These are phyloP conservation scores for Phytopythium ostracodes DNA, from an alignment of 352 stramenopile species.

Conservation along the genomic window DNA sequence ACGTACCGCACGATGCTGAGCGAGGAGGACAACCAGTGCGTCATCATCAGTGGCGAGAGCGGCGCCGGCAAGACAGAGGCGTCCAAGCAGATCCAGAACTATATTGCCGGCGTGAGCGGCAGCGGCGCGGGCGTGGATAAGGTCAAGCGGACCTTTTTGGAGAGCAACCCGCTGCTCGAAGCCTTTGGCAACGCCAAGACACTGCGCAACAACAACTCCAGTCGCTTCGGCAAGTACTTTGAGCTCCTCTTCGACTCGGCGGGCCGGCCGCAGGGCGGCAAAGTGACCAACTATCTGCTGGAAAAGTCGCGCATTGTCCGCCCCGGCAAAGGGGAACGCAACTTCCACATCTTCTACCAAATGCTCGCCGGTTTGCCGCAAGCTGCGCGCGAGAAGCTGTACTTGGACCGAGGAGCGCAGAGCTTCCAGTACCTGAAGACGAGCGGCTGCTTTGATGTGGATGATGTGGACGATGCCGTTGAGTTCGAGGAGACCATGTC, in stretches of 20 bases:
- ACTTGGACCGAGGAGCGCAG: constrained; percentile 64
- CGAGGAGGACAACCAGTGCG: constrained; percentile 88
- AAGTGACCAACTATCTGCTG: constrained; percentile 91
- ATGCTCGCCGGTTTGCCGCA: constrained; percentile 64
- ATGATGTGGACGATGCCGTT: constrained; percentile 90
- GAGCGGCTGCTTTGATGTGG: constrained; percentile 86
- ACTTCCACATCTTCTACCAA: constrained; percentile 97
- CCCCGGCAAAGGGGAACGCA: constrained; percentile 85
- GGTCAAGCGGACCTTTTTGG: constrained; percentile 89
- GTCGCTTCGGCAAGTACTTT: constrained; percentile 95
- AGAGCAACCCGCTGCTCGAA: constrained; percentile 95
- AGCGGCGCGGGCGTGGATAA: constrained; percentile 80
- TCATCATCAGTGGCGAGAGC: constrained; percentile 87
- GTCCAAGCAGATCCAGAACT: constrained; percentile 90
- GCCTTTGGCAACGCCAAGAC: constrained; percentile 97
- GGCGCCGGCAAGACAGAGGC: constrained; percentile 86
- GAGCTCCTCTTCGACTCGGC: constrained; percentile 92
- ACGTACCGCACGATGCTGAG: constrained; percentile 87
- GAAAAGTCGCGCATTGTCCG: constrained; percentile 90
- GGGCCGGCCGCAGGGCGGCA: constrained; percentile 71
- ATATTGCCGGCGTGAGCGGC: constrained; percentile 80
- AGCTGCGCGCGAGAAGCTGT: constrained; percentile 62
- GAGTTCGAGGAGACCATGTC: constrained; percentile 86
- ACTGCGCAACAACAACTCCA: constrained; percentile 94
- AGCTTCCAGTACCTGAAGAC: constrained; percentile 88